Base-by-base conservation (phyloP, 768 basidiomycete genomes). In the Mycena crocata region DNA sequence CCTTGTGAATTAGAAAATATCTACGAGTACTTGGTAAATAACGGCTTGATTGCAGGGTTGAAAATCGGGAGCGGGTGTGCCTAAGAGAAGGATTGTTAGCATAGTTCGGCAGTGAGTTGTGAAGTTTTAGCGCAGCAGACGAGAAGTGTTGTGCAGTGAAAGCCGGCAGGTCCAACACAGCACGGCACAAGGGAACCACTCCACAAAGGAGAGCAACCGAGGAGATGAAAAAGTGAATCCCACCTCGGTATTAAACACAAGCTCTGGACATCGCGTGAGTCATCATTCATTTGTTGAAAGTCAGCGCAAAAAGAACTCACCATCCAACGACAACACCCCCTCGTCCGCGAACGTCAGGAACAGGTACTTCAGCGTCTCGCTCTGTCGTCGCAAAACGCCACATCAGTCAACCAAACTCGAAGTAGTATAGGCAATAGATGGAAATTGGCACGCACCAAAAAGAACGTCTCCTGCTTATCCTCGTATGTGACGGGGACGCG, bases 201-300 rank as follows among this genome's bases (percentile, higher is more conserved):
- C 3, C 5, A 46, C 12, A 15, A 5, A 46, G 31, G 17, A 31
- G 5, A 19, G 7, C 14, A 42, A 21, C 40, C 14, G 17, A 21
- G 21, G 5, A 37, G 15, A 8, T 37, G 10, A 39, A 21, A 28
- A 30, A 31, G 12, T 23, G 1, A 34, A 9, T 65, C 79, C 55
- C 69, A 90, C 91, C 82, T 94, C 93, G 12, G 93, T 94, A 71
- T 93, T 94, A 80, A 93, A 91, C 30, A 93, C 91, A 68, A 89
- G 85, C 69, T 87, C 89, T 89, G 64, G 26, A 30, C 26, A 48
- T n/a, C 6, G n/a, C 32, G 39, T n/a, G 30, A 40, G 39, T 31
- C n/a, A n/a, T n/a, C n/a, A 26, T 5, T 2, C 14, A 10, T 23
- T 14, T 32, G 1, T 3, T 44, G 30, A 26, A 61, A 48, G 48